Conservation (phyloP, 306 rosid species). For the Arachis stenosperma region DNA sequence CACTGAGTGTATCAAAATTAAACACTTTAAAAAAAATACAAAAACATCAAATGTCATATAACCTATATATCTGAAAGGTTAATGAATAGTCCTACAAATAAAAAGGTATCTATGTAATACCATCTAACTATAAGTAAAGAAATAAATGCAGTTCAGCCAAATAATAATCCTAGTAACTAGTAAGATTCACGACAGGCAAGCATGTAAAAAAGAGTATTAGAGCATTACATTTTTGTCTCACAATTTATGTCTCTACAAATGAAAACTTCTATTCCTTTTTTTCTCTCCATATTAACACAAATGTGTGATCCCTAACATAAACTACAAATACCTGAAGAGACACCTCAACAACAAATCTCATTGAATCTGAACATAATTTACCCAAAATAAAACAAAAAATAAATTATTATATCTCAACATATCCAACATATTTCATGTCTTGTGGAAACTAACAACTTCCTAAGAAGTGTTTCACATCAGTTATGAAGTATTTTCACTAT, state of each 20-base stretch:
- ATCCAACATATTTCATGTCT: slow-evolving; percentile 2
- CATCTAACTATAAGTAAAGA: too few relatives aligned
- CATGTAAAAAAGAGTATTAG: slow-evolving; percentile 19
- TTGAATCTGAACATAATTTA: slow-evolving; percentile 22
- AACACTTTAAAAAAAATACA: too few relatives aligned
- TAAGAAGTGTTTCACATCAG: slow-evolving; percentile 32
- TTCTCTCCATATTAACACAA: background rate
- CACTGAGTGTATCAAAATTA: too few relatives aligned
- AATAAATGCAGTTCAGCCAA: background rate
- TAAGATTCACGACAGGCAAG: background rate
- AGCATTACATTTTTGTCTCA: slow-evolving; percentile 9
- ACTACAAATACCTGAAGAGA: slow-evolving; percentile 4
- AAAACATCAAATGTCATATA: too few relatives aligned
- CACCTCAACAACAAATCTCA: slow-evolving; percentile 18
- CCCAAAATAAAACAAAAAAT: background rate
- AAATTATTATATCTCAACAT: slow-evolving; percentile 10
- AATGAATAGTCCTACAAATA: too few relatives aligned
- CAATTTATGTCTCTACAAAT: background rate
- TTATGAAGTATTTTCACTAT: slow-evolving; percentile 38
- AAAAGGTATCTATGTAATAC: too few relatives aligned
- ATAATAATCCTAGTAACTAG: background rate
- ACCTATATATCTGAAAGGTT: too few relatives aligned
- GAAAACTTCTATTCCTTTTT: too few relatives aligned
- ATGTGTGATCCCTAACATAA: slow-evolving; percentile 26
- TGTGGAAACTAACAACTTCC: slow-evolving; percentile 23